Base-by-base conservation (phyloP, 352 stramenopile species). In the Paralagenidium karlingii region DNA sequence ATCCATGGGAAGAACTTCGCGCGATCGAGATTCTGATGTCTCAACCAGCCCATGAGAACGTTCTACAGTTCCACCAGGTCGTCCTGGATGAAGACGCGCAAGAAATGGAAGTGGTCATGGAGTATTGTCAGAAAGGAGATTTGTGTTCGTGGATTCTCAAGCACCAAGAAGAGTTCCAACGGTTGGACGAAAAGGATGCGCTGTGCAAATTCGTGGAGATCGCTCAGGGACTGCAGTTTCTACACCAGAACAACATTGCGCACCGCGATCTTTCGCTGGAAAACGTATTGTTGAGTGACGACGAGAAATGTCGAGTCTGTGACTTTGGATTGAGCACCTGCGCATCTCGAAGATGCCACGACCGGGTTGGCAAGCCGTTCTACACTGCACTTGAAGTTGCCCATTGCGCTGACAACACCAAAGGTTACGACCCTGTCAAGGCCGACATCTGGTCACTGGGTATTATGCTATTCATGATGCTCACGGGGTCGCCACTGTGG, bases 391-490 rank as follows among this genome's bases (percentile, higher is more conserved):
- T 57, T 2, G 73, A 87, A 51, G 62, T 82, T 21, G 52, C 68
- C 0, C 49, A 52, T 1, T 51, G 36, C 0, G 20, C 53, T 13
- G 12, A 26, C 12, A 44, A 65, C 16, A 46, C 42, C 6, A 44
- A 55, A 30, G 44, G 38, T 19, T 80, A 80, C 55, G 56, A 75
- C 27, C 65, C 63, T 0, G 45, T 46, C 10, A 62, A 59, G 2
- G 68, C 68, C n/a, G 71, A 85, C 24, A 56, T 81, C 41, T 82
- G 68, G 71, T 81, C 71, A 15, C 54, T 85, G 1, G 68, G 71
- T 5, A 51, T 80, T 20, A 50, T 85, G 29, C 43, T 85, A 9
- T 83, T 78, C 56, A 64, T 80, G 44, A 68, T 81, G 55, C 20
- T 83, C 18, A 68, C 61, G 3, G 71, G 71, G 0, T 71, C 68